Evolutionary conservation across 2,329 filamentous ascomycete species (phyloP), one percentile per base, ranked within the genome.

Genomic region (Aspergillus bombycis): DNA sequence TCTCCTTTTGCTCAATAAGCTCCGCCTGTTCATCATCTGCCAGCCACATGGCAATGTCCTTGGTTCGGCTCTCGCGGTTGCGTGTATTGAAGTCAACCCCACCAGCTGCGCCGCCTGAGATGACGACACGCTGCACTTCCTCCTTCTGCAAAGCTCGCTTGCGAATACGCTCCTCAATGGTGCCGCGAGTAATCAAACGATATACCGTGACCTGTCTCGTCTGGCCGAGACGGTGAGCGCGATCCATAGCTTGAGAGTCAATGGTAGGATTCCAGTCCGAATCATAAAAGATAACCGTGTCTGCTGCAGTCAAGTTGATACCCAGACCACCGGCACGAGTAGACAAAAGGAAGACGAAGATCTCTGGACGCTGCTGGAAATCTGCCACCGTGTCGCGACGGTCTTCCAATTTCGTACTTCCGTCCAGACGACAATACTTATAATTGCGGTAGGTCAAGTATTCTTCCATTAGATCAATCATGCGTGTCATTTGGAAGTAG

Each of bases 401-500:
- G 77, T 99, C 95, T 78, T 99, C 95, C 58, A 99, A 86, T 78
- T 98, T 99, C 50, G 95, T 99, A 21, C 93, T 97, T 75, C 95
- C 95, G 73, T 99, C 95, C 52, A 99, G 86, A 64, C 95, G 92
- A 73, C 94, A 96, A 81, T 97, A 99, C 79, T 96, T 97, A 89
- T 97, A 98, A 81, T 98, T 97, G 77, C 95, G 92, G 82, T 98
- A 98, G 0, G 95, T 98, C 63, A 99, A 84, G 72, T 98, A 99
- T 80, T 99, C 95, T 78, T 99, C 95, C 92, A 98, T 98, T 65
- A 99, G 84, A 77, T 99, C 94, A 75, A 99, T 98, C 95, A 99
- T 99, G 75, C 92, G 91, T 4, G 95, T 99, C 95, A 99, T 99
- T 84, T 99, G 95, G 91, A 99, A 99, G 85, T 99, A 99, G 23